These are phyloP conservation scores for Rhododendron simsii DNA, from an alignment of 148 eudicot genomes.

Conservation along the genomic window DNA sequence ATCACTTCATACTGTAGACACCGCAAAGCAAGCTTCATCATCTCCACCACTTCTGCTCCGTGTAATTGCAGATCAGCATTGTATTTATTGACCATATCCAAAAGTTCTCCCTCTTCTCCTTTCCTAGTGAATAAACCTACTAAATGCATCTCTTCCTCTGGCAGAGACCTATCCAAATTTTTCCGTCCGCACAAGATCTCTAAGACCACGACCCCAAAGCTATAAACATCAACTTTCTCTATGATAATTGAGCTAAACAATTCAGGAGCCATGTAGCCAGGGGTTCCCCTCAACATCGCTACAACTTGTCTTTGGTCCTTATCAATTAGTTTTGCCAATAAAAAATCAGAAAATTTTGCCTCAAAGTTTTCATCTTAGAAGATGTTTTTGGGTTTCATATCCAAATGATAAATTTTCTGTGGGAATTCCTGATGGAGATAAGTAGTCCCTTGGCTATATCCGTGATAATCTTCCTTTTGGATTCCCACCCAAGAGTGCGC, in stretches of 20 bases:
- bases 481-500: constrained; percentile 4
- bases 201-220: constrained; percentile 14
- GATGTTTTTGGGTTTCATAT: constrained; percentile 16
- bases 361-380: background rate
- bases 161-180: constrained; percentile 4
- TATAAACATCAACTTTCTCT: constrained; percentile 13
- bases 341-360: constrained; percentile 9
- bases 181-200: constrained; percentile 9
- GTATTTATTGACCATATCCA: background rate
- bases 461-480: background rate
- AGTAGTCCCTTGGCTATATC: constrained; percentile 15
- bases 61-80: background rate
- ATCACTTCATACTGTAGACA: background rate
- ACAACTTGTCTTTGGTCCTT: constrained; percentile 15
- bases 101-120: constrained; percentile 5
- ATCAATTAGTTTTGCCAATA: constrained; percentile 10
- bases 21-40: constrained; percentile 9
- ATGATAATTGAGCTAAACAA: constrained; percentile 12
- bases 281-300: constrained; percentile 10
- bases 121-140: background rate
- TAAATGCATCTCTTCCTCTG: constrained; percentile 15
- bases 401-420: constrained; percentile 10
- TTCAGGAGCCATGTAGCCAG: constrained; percentile 15
- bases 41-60: constrained; percentile 4
- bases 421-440: constrained; percentile 12